Evolutionary conservation across 1,284 basidiomycete species (phyloP), one percentile per base, ranked within the genome.

Genomic region (Ceratobasidium sp.): DNA sequence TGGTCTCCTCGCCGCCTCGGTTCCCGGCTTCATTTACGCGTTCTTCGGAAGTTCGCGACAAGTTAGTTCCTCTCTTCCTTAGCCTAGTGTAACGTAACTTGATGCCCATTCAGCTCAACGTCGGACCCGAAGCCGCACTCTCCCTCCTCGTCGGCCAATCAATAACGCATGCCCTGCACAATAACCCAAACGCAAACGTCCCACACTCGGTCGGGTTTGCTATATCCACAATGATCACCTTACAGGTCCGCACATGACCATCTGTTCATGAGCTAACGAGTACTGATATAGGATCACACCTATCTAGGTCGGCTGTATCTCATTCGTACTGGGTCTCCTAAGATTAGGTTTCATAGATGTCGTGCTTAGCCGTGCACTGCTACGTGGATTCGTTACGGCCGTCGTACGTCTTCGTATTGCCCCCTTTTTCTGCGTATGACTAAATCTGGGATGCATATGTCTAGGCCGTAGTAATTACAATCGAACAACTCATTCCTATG

Each of bases 261-360:
- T 26, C 42, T 6, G 15, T 40, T 40, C 23, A n/a, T 26, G 10
- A 26, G 23, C 18, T 18, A 15, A 28, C 33, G 23, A 20, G 18
- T 15, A 15, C 55, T 58, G 15, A 66, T 51, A 55, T 51, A 9
- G 53, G 40, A 55, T 39, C 40, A 49, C 67, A 12, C 77, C 33
- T 33, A 33, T 33, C 33, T 33, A 96, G 92, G 93, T 92, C 78
- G 96, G 96, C n/a, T 82, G 97, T 40, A 94, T 98, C 81, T 94
- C 95, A 0, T 95, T 95, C 81, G 84, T 94, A 12, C 89, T 98
- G 46, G 97, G 97, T 6, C 90, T 98, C 79, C 92, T 97, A 83
- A 90, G 96, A 23, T 88, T 98, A 0, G 97, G 97, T 0, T 98
- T 98, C 85, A 91, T 98, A 71, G 97, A 98, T 84, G 97, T 98